Evolutionary conservation across 2,329 filamentous ascomycete genomes (phyloP).

Genomic region (Zymoseptoria passerinii): DNA sequence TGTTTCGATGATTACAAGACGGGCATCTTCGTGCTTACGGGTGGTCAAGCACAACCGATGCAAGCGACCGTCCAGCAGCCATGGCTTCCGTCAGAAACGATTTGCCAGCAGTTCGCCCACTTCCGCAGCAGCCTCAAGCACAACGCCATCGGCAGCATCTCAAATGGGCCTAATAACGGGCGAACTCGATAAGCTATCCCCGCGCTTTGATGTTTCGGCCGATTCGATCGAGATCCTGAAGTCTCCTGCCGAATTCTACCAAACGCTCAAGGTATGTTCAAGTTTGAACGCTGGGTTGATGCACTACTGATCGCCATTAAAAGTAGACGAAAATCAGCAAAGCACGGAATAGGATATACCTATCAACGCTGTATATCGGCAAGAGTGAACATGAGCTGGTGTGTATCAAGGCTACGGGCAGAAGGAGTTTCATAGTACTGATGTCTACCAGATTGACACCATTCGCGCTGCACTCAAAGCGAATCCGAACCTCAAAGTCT

Average conservation of each 20-base stretch:
- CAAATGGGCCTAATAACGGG: slow-evolving; percentile 53
- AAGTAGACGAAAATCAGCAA: slow-evolving; percentile 67
- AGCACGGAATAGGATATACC: slow-evolving; percentile 72
- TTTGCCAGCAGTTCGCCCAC: slow-evolving; percentile 19
- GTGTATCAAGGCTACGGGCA: slow-evolving; percentile 19
- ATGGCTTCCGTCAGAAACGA: slow-evolving; percentile 17
- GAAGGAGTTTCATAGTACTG: neutral
- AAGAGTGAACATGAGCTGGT: slow-evolving; percentile 83
- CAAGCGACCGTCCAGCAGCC: neutral
- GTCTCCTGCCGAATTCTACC: slow-evolving; percentile 83
- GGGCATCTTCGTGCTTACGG: slow-evolving; percentile 20
- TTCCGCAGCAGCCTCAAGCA: slow-evolving; percentile 12
- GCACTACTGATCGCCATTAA: slow-evolving; percentile 7
- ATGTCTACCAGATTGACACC: slow-evolving; percentile 54
- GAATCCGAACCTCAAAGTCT: slow-evolving; percentile 71
- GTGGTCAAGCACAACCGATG: slow-evolving; percentile 7
- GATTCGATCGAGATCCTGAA: slow-evolving; percentile 72
- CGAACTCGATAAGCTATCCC: slow-evolving; percentile 81
- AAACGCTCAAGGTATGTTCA: slow-evolving; percentile 66
- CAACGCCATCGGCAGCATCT: slow-evolving; percentile 34
- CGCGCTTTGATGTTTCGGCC: slow-evolving; percentile 78
- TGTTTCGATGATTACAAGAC: slow-evolving; percentile 23
- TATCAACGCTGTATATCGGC: slow-evolving; percentile 96
- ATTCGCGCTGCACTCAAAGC: slow-evolving; percentile 64
- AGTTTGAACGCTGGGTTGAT: neutral